Evolutionary conservation across 441 rosid species (phyloP), one percentile per base, ranked within the genome.

Genomic region (Hura crepitans): DNA sequence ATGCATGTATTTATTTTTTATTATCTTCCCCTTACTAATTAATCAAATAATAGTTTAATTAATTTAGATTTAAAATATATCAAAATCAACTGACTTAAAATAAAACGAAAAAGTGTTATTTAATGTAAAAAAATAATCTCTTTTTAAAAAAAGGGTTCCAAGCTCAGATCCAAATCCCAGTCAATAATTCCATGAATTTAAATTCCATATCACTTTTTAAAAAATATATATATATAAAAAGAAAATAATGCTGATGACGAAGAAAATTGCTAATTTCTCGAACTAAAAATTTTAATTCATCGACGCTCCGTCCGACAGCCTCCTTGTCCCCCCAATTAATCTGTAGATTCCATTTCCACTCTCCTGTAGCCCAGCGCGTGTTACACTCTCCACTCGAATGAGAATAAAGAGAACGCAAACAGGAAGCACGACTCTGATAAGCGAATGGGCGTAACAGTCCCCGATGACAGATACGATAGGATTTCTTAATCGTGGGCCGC

Each of bases 151-250:
- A 10, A n/a, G 51, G 31, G 15, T 60, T 64, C 49, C 35, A 70
- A 31, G 43, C 71, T 69, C 74, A 55, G 65, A 81, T 75, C 74
- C 80, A 82, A 76, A 81, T 77, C 78, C 62, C 71, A 68, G 46
- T 78, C 77, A 60, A 68, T 72, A 75, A 74, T 69, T 60, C 72
- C 66, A 35, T 43, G 46, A 23, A 75, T 75, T 75, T 62, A 39
- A 45, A 55, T 60, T 70, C 61, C 70, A 66, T 59, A 77, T 79
- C 77, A 73, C 73, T n/a, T n/a, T n/a, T n/a, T n/a, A n/a, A n/a
- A n/a, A n/a, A n/a, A n/a, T n/a, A n/a, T n/a, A n/a, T n/a, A n/a
- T n/a, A n/a, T n/a, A n/a, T n/a, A n/a, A n/a, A n/a, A n/a, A n/a
- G n/a, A n/a, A n/a, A n/a, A n/a, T n/a, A n/a, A n/a, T n/a, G n/a